These are phyloP conservation scores for Fomitopsis pinicola DNA, from an alignment of 1,284 basidiomycete species.

Conservation along the genomic window DNA sequence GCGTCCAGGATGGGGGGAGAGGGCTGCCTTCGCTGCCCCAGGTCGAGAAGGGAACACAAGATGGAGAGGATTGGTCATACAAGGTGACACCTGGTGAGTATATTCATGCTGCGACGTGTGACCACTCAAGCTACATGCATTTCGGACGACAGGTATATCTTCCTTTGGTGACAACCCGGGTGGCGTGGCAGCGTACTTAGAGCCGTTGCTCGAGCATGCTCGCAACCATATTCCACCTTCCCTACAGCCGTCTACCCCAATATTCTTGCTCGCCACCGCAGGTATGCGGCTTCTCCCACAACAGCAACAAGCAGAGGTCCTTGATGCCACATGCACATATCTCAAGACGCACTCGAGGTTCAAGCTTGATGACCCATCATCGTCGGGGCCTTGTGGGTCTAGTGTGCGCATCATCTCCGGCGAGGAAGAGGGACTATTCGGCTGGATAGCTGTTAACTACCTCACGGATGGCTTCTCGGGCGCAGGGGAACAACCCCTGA, in stretches of 20 bases:
- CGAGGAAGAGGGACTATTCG: constrained; percentile 97
- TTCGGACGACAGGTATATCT: constrained; percentile 69
- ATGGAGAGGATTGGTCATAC: constrained; percentile 81
- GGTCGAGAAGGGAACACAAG: constrained; percentile 88
- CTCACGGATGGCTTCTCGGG: constrained; percentile 95
- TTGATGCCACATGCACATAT: constrained; percentile 76
- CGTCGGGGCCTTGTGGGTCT: constrained; percentile 76
- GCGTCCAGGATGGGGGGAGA: constrained; percentile 39
- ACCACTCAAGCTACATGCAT: constrained; percentile 3
- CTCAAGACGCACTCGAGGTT: constrained; percentile 75
- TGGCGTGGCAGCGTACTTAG: constrained; percentile 72
- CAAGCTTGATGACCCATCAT: constrained; percentile 59
- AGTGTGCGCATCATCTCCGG: constrained; percentile 95
- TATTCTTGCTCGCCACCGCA: constrained; percentile 95
- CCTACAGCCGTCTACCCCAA: constrained; percentile 77
- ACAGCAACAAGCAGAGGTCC: constrained; percentile 66
- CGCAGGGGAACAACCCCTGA: constrained; percentile 59
- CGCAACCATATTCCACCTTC: constrained; percentile 82
- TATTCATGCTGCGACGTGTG: background rate
- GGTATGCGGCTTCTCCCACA: constrained; percentile 90
- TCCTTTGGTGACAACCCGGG: constrained; percentile 72
- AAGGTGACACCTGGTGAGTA: constrained; percentile 90
- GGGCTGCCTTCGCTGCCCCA: constrained; percentile 61
- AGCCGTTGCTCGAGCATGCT: constrained; percentile 83
- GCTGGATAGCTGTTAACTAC: constrained; percentile 99